Evolutionary conservation across 2,329 filamentous ascomycete genomes (phyloP).

Genomic region (Xylariaceae sp.): DNA sequence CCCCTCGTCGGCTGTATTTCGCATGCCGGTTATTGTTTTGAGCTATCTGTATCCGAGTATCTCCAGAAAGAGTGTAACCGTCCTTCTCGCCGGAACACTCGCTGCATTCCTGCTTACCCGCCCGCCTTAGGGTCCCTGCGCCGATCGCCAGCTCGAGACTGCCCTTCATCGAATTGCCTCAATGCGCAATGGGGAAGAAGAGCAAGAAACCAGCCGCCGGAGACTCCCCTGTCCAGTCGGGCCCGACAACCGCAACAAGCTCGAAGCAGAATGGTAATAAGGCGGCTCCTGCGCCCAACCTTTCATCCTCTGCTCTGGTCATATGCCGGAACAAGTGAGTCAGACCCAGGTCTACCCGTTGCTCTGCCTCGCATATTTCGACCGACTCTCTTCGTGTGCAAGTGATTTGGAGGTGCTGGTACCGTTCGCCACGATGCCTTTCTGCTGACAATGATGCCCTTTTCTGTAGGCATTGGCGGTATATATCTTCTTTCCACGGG

Average conservation of each 20-base stretch:
- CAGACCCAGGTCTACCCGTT: constrained; percentile 31
- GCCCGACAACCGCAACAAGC: constrained; percentile 13
- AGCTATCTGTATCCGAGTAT: background rate
- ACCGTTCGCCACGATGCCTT: background rate
- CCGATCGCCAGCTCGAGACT: background rate
- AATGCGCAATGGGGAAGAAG: constrained; percentile 45
- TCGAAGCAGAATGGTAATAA: constrained; percentile 21
- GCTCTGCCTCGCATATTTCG: background rate
- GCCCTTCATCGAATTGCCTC: background rate
- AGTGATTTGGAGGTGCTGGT: constrained; percentile 14
- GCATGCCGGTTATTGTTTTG: background rate
- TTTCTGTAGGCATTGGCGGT: constrained; percentile 68
- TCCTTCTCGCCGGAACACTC: background rate
- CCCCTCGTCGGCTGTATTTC: background rate
- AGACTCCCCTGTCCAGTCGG: constrained; percentile 26
- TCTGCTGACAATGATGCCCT: constrained; percentile 5
- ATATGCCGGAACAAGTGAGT: constrained; percentile 68
- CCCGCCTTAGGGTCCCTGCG: background rate
- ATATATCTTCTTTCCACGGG: constrained; percentile 79
- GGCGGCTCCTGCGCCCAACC: constrained; percentile 23
- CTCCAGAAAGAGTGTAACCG: background rate
- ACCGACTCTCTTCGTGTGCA: background rate
- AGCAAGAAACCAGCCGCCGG: constrained; percentile 40
- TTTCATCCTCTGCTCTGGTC: constrained; percentile 48
- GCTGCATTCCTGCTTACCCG: background rate